A percentile compares a stretch with the other conserved stretches of the same genome.
phyloP scores from a whole-genome alignment of 2,329 filamentous ascomycete genomes.

The Paecilomyces niveus region DNA sequence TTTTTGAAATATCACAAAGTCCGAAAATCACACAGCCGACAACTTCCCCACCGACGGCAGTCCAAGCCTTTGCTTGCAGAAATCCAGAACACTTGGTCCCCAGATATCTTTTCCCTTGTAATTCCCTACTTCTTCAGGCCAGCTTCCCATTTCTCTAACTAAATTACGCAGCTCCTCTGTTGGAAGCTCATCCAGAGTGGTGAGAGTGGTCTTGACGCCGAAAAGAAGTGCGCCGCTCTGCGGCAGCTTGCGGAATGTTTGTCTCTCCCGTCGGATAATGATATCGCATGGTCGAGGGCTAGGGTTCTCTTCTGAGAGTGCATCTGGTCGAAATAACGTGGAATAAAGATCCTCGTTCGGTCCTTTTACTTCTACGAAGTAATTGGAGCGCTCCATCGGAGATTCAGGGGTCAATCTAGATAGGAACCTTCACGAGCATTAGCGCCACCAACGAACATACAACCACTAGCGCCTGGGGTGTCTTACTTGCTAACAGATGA shows the following conservation, averaged over 20 bases:
- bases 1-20: neutral
- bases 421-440: constrained; percentile 33
- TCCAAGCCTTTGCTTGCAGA: constrained; percentile 15
- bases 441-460: neutral
- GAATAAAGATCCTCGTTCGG: constrained; percentile 29
- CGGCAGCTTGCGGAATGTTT: constrained; percentile 43
- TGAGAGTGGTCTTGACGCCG: constrained; percentile 43
- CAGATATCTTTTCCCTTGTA: constrained; percentile 42
- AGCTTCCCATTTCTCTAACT: constrained; percentile 37
- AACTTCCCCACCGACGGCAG: constrained; percentile 9
- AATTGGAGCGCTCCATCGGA: constrained; percentile 44
- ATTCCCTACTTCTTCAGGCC: constrained; percentile 37
- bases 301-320: constrained; percentile 30
- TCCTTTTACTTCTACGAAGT: constrained; percentile 44
- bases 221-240: constrained; percentile 42
- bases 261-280: constrained; percentile 42
- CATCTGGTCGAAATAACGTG: constrained; percentile 40
- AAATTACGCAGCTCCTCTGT: constrained; percentile 36
- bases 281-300: constrained; percentile 33
- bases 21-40: neutral
- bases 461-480: neutral
- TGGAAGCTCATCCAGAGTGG: constrained; percentile 33
- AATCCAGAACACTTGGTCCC: constrained; percentile 33
- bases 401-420: constrained; percentile 36
- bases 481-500: constrained; percentile 37